Conservation (phyloP, 2,329 filamentous ascomycete species). For the Exophiala calicioides region DNA sequence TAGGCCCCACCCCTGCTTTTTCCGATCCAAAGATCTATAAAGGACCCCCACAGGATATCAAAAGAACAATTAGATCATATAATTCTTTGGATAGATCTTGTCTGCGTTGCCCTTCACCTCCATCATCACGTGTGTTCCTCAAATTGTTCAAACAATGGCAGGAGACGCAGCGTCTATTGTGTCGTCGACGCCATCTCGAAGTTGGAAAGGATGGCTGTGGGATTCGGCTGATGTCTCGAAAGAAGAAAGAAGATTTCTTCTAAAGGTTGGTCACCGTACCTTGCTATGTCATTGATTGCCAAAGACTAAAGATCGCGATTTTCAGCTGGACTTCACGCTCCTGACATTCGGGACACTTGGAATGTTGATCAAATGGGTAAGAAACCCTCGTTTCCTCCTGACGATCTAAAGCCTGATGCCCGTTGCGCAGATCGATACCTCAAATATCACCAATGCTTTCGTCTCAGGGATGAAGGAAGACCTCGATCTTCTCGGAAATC, state of each 20-base stretch:
- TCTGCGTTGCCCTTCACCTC: background rate
- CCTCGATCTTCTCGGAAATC: slow-evolving; percentile 53
- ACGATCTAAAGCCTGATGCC: background rate
- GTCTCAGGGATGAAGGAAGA: slow-evolving; percentile 58
- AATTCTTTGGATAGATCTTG: too few relatives aligned
- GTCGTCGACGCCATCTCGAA: slow-evolving; percentile 8
- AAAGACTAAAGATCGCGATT: background rate
- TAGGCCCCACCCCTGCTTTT: too few relatives aligned
- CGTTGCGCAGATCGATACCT: slow-evolving; percentile 19
- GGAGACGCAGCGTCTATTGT: slow-evolving; percentile 9
- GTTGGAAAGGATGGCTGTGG: slow-evolving; percentile 25
- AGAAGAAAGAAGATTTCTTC: slow-evolving; percentile 20
- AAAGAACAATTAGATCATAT: too few relatives aligned
- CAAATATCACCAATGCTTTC: slow-evolving; percentile 43
- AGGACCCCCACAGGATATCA: too few relatives aligned
- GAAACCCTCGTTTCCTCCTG: background rate
- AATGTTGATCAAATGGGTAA: slow-evolving; percentile 25
- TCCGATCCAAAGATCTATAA: too few relatives aligned
- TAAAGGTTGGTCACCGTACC: slow-evolving; percentile 13
- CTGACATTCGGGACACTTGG: slow-evolving; percentile 22
- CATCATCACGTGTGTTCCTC: slow-evolving; percentile 1
- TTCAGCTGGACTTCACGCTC: slow-evolving; percentile 18
- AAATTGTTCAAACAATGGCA: slow-evolving; percentile 13
- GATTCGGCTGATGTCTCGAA: slow-evolving; percentile 21
- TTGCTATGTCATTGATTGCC: background rate